Evolutionary conservation across 345 rosid species (phyloP).

Genomic region (Barbarea vulgaris): DNA sequence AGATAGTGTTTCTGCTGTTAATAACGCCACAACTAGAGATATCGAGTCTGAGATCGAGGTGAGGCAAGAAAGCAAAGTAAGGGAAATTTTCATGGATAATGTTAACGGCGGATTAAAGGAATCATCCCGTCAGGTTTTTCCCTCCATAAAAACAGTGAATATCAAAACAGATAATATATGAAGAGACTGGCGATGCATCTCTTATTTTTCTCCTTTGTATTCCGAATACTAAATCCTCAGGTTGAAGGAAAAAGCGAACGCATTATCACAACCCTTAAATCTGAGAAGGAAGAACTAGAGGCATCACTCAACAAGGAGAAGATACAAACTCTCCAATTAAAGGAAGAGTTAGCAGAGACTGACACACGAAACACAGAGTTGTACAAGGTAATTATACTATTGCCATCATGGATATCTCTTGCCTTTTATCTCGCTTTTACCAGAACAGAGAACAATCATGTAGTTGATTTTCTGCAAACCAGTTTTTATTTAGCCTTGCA

Average conservation of each 20-base stretch:
- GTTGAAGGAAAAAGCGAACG: slow-evolving; percentile 50
- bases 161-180: background rate
- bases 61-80: slow-evolving; percentile 71
- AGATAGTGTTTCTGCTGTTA: slow-evolving; percentile 71
- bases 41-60: slow-evolving; percentile 67
- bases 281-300: slow-evolving; percentile 76
- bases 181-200: background rate
- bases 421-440: background rate
- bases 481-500: background rate
- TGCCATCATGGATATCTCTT: background rate
- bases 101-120: slow-evolving; percentile 54
- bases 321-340: slow-evolving; percentile 62
- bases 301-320: slow-evolving; percentile 70
- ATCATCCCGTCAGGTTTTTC: slow-evolving; percentile 9
- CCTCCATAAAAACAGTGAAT: background rate
- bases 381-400: slow-evolving; percentile 58
- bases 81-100: slow-evolving; percentile 77
- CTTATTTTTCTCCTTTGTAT: background rate
- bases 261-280: slow-evolving; percentile 54
- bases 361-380: slow-evolving; percentile 66
- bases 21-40: slow-evolving; percentile 69
- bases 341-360: slow-evolving; percentile 72
- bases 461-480: background rate
- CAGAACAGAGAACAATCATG: background rate
- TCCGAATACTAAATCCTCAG: slow-evolving; percentile 51